Percentiles rank a stretch among this genome's conserved stretches.
These are phyloP conservation scores for Suhomyces anneliseae DNA, from an alignment of 1,139 yeast genomes.

Conservation along the genomic window DNA sequence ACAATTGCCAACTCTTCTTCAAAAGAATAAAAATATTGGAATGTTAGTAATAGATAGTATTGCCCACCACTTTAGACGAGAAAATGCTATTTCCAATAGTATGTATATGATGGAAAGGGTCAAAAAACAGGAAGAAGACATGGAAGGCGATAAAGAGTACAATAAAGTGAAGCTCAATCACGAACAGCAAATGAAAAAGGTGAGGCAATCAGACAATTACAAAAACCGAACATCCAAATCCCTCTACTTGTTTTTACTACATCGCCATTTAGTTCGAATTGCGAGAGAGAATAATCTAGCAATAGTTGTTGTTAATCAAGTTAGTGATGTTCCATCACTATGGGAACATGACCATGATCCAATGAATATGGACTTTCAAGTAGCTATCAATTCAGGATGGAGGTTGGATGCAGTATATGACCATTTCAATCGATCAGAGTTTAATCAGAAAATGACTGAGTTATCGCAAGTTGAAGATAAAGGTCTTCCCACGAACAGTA, in stretches of 20 bases:
- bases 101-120: constrained; percentile 26
- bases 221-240: constrained; percentile 36
- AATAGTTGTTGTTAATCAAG: constrained; percentile 76
- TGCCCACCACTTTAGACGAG: constrained; percentile 82
- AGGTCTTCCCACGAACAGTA: neutral
- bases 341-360: constrained; percentile 30
- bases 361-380: constrained; percentile 63
- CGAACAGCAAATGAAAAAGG: constrained; percentile 28
- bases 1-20: constrained; percentile 63
- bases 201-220: constrained; percentile 30
- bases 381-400: constrained; percentile 81
- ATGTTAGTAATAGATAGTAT: constrained; percentile 66
- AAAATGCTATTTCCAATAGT: constrained; percentile 42
- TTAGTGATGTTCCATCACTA: constrained; percentile 47
- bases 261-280: constrained; percentile 50
- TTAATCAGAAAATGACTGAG: neutral
- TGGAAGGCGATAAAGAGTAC: constrained; percentile 19
- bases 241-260: constrained; percentile 45
- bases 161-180: constrained; percentile 26
- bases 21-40: constrained; percentile 48
- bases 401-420: constrained; percentile 37
- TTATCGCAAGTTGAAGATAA: too few relatives aligned
- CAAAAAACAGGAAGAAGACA: constrained; percentile 22
- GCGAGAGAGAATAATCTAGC: constrained; percentile 56
- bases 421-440: constrained; percentile 4